phyloP scores from a whole-genome alignment of 257 asterid genomes.

The Fraxinus cuspidata region DNA sequence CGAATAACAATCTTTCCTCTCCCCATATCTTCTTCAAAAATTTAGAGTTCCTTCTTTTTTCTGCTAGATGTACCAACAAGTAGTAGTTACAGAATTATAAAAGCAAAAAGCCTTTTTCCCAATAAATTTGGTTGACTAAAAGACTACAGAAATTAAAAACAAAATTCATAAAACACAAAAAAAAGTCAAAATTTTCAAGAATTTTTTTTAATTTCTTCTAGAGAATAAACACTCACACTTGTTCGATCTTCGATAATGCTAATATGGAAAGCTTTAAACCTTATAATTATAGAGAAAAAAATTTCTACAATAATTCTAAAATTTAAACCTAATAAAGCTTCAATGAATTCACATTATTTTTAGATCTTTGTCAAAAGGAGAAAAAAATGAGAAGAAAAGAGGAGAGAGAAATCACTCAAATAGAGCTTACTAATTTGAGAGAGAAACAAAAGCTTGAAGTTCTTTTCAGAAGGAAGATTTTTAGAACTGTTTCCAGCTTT shows the following conservation, averaged over 20 bases:
- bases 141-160: background rate
- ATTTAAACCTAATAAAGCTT: background rate
- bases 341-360: background rate
- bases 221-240: no score
- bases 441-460: conserved; percentile 4
- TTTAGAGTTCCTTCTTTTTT: conserved; percentile 30
- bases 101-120: background rate
- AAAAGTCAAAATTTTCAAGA: background rate
- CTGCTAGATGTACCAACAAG: background rate
- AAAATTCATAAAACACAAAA: background rate
- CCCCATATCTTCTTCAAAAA: conserved; percentile 43
- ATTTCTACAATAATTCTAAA: no score
- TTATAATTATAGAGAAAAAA: no score
- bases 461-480: conserved; percentile 21
- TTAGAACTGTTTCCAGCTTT: conserved; percentile 26
- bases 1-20: conserved; percentile 68
- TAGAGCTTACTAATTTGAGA: conserved; percentile 39
- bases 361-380: conserved; percentile 6
- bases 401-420: conserved; percentile 1
- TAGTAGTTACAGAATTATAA: background rate
- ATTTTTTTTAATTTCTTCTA: background rate
- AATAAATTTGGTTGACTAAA: background rate
- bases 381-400: conserved; percentile 20
- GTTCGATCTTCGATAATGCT: no score
- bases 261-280: background rate